Evolutionary conservation across 805 yeast genomes (phyloP).

Genomic region (Metschnikowia bowlesiae): DNA sequence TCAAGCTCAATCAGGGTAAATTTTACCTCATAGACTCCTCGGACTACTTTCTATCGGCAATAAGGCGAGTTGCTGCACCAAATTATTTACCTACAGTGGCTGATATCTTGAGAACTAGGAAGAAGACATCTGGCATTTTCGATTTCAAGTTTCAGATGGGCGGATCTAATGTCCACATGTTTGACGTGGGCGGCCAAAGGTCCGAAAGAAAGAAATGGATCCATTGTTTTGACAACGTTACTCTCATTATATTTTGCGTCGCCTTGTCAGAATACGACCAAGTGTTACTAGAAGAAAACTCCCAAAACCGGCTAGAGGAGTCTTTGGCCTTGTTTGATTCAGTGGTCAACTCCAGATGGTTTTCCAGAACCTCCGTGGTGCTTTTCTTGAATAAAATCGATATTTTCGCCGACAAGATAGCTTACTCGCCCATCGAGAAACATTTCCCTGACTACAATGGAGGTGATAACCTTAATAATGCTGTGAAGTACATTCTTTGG

Average conservation of each 20-base stretch:
- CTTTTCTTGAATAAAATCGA: slow-evolving; percentile 87
- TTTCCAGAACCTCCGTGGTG: slow-evolving; percentile 79
- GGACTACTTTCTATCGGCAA: slow-evolving; percentile 63
- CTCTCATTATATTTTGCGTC: slow-evolving; percentile 84
- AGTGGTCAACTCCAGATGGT: slow-evolving; percentile 91
- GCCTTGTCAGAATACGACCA: slow-evolving; percentile 91
- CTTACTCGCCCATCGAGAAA: slow-evolving; percentile 72
- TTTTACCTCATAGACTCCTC: slow-evolving; percentile 88
- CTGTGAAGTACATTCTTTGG: slow-evolving; percentile 89
- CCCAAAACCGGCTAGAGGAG: slow-evolving; percentile 28
- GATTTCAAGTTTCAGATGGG: slow-evolving; percentile 78
- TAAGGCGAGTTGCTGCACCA: slow-evolving; percentile 54
- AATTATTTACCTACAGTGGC: slow-evolving; percentile 68
- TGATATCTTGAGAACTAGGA: slow-evolving; percentile 82
- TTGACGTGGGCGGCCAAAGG: slow-evolving; percentile 94
- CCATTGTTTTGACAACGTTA: slow-evolving; percentile 91
- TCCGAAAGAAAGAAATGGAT: slow-evolving; percentile 97
- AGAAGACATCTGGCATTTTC: slow-evolving; percentile 88
- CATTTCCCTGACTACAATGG: slow-evolving; percentile 90
- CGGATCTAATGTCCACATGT: slow-evolving; percentile 43
- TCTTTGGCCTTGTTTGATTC: slow-evolving; percentile 82
- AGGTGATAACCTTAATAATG: slow-evolving; percentile 83
- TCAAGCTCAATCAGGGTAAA: slow-evolving; percentile 57
- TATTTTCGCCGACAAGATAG: slow-evolving; percentile 79
- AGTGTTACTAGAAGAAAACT: slow-evolving; percentile 51